Evolutionary conservation across 208 protist genomes (phyloP).

Genomic region (Herpetomonas tarakana): DNA sequence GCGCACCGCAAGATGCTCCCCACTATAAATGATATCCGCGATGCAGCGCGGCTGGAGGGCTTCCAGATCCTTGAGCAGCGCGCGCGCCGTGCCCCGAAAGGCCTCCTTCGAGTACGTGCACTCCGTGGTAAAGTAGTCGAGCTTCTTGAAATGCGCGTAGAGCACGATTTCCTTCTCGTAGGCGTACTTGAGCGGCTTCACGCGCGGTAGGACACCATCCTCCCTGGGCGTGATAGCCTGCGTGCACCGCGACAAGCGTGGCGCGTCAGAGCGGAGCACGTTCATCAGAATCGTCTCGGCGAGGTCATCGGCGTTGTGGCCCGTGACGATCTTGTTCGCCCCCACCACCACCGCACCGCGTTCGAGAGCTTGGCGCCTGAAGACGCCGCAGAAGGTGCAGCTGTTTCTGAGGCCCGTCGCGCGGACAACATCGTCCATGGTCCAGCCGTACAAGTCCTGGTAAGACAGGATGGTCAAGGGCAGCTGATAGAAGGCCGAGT

Average conservation of each 20-base stretch:
- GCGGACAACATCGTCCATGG: slow-evolving; percentile 97
- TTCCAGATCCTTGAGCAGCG: slow-evolving; percentile 95
- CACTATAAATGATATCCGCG: slow-evolving; percentile 89
- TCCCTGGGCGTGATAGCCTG: slow-evolving; percentile 28
- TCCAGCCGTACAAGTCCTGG: slow-evolving; percentile 96
- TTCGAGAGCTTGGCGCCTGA: slow-evolving; percentile 96
- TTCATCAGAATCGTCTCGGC: slow-evolving; percentile 99
- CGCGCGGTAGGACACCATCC: slow-evolving; percentile 76
- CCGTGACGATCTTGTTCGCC: slow-evolving; percentile 95
- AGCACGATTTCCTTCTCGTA: slow-evolving; percentile 99
- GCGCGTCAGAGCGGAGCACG: slow-evolving; percentile 92
- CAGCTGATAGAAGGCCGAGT: slow-evolving; percentile 89
- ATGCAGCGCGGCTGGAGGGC: slow-evolving; percentile 87
- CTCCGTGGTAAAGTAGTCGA: slow-evolving; percentile 98
- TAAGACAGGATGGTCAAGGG: slow-evolving; percentile 95
- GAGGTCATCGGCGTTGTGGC: slow-evolving; percentile 98
- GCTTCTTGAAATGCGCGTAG: slow-evolving; percentile 97
- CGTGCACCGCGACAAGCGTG: slow-evolving; percentile 91
- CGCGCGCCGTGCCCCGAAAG: slow-evolving; percentile 93
- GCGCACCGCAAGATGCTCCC: slow-evolving; percentile 75
- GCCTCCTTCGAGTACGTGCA: slow-evolving; percentile 97
- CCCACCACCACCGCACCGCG: slow-evolving; percentile 85
- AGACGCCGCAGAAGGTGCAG: slow-evolving; percentile 98
- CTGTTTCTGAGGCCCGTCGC: slow-evolving; percentile 92
- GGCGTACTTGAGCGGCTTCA: slow-evolving; percentile 97